Conservation (phyloP, 1,139 yeast species). For the Geotrichum europaeum region DNA sequence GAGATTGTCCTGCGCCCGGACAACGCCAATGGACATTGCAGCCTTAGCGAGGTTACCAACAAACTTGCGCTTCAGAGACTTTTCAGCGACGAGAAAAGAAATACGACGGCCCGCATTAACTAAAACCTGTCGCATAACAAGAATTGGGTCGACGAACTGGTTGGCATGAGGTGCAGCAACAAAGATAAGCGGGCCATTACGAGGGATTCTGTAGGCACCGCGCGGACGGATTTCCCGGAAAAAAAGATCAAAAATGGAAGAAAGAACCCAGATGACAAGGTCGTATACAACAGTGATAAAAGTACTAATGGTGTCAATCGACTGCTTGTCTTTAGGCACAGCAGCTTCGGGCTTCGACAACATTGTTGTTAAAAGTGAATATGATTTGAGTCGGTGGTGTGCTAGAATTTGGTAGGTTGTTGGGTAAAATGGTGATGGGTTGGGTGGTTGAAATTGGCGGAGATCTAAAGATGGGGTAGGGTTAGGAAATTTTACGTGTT, state of each 20-base stretch:
- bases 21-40: slow-evolving; percentile 82
- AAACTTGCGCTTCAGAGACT: slow-evolving; percentile 58
- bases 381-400: background rate
- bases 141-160: slow-evolving; percentile 89
- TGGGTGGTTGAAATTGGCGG: background rate
- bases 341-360: background rate
- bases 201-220: slow-evolving; percentile 85
- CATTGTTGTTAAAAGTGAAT: background rate
- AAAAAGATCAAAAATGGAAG: slow-evolving; percentile 50
- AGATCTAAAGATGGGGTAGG: background rate
- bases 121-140: slow-evolving; percentile 76
- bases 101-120: slow-evolving; percentile 66
- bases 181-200: slow-evolving; percentile 78
- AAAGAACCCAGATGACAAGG: slow-evolving; percentile 34
- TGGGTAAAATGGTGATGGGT: background rate
- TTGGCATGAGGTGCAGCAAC: slow-evolving; percentile 98
- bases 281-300: slow-evolving; percentile 33
- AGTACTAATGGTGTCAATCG: slow-evolving; percentile 22
- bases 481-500: background rate
- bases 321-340: slow-evolving; percentile 6
- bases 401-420: background rate
- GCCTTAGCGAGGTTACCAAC: slow-evolving; percentile 73
- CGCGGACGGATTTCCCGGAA: slow-evolving; percentile 86
- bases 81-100: slow-evolving; percentile 82
- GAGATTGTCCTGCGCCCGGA: slow-evolving; percentile 83